Evolutionary conservation across 306 rosid genomes (phyloP).

Genomic region (Castanea crenata): DNA sequence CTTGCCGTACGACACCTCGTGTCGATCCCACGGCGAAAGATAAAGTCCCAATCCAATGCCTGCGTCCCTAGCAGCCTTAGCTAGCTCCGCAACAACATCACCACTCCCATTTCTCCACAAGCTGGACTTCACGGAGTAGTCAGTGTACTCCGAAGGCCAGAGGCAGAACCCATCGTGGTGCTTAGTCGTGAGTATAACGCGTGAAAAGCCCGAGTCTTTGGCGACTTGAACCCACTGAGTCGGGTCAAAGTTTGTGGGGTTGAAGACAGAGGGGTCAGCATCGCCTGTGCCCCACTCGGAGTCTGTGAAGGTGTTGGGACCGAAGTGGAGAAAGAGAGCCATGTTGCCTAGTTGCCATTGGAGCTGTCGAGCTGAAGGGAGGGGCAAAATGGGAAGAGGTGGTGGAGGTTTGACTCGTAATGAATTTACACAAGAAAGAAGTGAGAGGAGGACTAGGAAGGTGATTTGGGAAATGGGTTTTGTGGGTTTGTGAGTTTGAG

Average conservation of each 20-base stretch:
- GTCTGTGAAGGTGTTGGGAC: slow-evolving; percentile 79
- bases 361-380: slow-evolving; percentile 74
- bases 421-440: slow-evolving; percentile 8
- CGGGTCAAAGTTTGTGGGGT: slow-evolving; percentile 63
- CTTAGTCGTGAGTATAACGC: slow-evolving; percentile 66
- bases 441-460: slow-evolving; percentile 20
- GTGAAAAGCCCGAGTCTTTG: slow-evolving; percentile 62
- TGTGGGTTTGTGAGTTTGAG: slow-evolving; percentile 16
- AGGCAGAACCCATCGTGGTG: slow-evolving; percentile 95
- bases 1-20: slow-evolving; percentile 54
- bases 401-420: slow-evolving; percentile 47
- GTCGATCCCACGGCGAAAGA: slow-evolving; percentile 99
- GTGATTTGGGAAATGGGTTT: slow-evolving; percentile 23
- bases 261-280: slow-evolving; percentile 54
- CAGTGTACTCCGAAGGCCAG: slow-evolving; percentile 82
- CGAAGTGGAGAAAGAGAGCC: slow-evolving; percentile 91
- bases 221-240: slow-evolving; percentile 81
- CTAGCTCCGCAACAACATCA: slow-evolving; percentile 71
- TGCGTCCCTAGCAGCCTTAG: slow-evolving; percentile 60
- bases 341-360: slow-evolving; percentile 72
- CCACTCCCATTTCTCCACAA: slow-evolving; percentile 67
- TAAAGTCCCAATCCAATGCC: slow-evolving; percentile 74
- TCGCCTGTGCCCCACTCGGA: slow-evolving; percentile 84
- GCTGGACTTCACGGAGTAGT: slow-evolving; percentile 67
- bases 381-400: slow-evolving; percentile 83